These are phyloP conservation scores for Secale cereale DNA, from an alignment of 176 grass and related monocot species.

Conservation along the genomic window DNA sequence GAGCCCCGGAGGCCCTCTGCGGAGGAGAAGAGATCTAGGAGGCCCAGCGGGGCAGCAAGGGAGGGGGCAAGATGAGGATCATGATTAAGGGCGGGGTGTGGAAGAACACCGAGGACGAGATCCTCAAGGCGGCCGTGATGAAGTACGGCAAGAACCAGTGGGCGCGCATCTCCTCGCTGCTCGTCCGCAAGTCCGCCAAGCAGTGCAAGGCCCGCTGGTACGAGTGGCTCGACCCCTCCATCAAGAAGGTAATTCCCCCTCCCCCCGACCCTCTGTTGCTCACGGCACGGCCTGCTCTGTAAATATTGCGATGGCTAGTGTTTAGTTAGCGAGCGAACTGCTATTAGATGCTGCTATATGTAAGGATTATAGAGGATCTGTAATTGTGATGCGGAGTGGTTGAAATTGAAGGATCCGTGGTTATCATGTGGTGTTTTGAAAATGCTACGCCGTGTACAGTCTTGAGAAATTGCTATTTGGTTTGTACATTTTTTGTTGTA, in stretches of 20 bases:
- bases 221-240: constrained; percentile 75
- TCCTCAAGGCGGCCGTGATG: constrained; percentile 83
- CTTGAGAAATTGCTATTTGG: neutral
- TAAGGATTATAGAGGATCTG: neutral
- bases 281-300: neutral
- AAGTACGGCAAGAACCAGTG: constrained; percentile 92
- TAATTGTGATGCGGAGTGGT: neutral
- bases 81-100: constrained; percentile 89
- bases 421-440: neutral
- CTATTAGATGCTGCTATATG: neutral
- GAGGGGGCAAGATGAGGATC: constrained; percentile 67
- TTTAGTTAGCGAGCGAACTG: neutral
- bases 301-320: neutral
- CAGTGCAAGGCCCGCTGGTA: constrained; percentile 87
- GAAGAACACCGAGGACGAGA: constrained; percentile 92
- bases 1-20: neutral
- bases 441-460: neutral
- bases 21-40: constrained; percentile 21
- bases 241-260: constrained; percentile 50
- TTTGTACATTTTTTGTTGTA: neutral
- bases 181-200: constrained; percentile 85
- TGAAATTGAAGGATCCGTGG: neutral
- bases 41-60: neutral
- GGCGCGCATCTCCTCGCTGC: constrained; percentile 79
- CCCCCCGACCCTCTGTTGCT: neutral